A percentile compares a stretch with the other conserved stretches of the same genome.
phyloP scores from a whole-genome alignment of 495 filamentous ascomycete genomes.

The Aspergillus panamensis region DNA sequence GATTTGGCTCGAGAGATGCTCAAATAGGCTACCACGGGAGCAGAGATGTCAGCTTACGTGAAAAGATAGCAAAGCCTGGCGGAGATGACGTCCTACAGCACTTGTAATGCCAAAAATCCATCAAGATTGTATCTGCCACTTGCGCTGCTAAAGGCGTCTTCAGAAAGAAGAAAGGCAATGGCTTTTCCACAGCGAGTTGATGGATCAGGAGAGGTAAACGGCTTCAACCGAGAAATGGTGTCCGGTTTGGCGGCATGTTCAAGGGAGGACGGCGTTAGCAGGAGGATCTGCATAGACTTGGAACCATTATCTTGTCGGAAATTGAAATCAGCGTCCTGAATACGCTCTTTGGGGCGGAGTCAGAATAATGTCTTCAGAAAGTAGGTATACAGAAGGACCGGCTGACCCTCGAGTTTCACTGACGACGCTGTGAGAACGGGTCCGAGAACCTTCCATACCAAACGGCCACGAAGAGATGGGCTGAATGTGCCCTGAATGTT shows the following conservation, averaged over 20 bases:
- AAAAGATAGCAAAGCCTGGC: not conserved
- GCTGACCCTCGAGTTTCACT: conserved; percentile 46
- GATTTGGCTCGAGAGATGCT: conserved; percentile 16
- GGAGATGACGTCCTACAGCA: conserved; percentile 22
- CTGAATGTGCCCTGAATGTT: conserved; percentile 45
- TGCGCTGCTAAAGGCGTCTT: conserved; percentile 17
- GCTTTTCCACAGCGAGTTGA: conserved; percentile 34
- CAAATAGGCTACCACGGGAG: conserved; percentile 18
- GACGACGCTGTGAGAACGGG: conserved; percentile 37
- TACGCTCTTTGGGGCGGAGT: conserved; percentile 5
- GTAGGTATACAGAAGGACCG: not conserved
- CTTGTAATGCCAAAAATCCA: conserved; percentile 31
- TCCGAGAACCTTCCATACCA: conserved; percentile 47
- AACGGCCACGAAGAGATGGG: conserved; percentile 50
- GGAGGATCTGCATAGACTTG: conserved; percentile 43
- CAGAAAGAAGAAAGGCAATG: conserved; percentile 53
- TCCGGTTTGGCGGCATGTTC: conserved; percentile 20
- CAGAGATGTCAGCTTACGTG: not conserved
- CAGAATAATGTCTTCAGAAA: not conserved
- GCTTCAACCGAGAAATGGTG: conserved; percentile 42
- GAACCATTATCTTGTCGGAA: conserved; percentile 4
- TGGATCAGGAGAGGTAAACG: conserved; percentile 39
- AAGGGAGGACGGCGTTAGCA: conserved; percentile 51
- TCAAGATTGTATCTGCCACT: conserved; percentile 21
- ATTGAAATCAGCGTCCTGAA: conserved; percentile 18